Evolutionary conservation across 495 filamentous ascomycete genomes (phyloP).

Genomic region (Daldinia childiae): DNA sequence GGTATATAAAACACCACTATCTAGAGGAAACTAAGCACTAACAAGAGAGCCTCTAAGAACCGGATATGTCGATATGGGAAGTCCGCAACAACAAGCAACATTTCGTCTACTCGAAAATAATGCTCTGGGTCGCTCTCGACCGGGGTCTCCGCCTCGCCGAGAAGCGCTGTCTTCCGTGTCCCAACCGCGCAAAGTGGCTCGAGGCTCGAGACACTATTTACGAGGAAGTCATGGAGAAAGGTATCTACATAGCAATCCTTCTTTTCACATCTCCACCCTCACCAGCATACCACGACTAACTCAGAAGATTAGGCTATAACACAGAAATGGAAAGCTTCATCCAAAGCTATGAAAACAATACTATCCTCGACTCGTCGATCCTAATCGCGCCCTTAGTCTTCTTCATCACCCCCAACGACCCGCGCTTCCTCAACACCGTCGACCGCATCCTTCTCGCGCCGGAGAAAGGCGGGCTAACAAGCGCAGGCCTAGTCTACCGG

Average conservation of each 20-base stretch:
- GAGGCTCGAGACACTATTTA: conserved; percentile 69
- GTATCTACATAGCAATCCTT: conserved; percentile 26
- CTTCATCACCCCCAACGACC: conserved; percentile 78
- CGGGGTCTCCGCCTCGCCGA: conserved; percentile 74
- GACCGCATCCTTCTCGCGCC: conserved; percentile 71
- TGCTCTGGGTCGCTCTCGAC: conserved; percentile 81
- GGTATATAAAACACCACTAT: conserved; percentile 36
- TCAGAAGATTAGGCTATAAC: conserved; percentile 62
- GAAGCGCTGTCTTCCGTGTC: conserved; percentile 74
- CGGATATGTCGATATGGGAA: conserved; percentile 84
- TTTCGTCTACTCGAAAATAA: conserved; percentile 77
- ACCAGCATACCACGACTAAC: neutral
- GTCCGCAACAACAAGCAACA: conserved; percentile 75
- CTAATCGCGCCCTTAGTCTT: conserved; percentile 78
- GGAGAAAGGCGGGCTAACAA: conserved; percentile 76
- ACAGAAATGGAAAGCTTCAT: conserved; percentile 69
- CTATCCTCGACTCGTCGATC: conserved; percentile 74
- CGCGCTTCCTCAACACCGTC: conserved; percentile 73
- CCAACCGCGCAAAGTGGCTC: conserved; percentile 70
- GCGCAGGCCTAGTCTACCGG: conserved; percentile 74
- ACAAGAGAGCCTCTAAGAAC: conserved; percentile 46
- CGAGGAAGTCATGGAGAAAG: conserved; percentile 77
- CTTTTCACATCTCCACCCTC: no score
- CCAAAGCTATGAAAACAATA: conserved; percentile 74
- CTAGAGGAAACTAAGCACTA: conserved; percentile 7